Evolutionary conservation across 192 early-diverging fungal species (phyloP).

Genomic region (Coemansia sp.): DNA sequence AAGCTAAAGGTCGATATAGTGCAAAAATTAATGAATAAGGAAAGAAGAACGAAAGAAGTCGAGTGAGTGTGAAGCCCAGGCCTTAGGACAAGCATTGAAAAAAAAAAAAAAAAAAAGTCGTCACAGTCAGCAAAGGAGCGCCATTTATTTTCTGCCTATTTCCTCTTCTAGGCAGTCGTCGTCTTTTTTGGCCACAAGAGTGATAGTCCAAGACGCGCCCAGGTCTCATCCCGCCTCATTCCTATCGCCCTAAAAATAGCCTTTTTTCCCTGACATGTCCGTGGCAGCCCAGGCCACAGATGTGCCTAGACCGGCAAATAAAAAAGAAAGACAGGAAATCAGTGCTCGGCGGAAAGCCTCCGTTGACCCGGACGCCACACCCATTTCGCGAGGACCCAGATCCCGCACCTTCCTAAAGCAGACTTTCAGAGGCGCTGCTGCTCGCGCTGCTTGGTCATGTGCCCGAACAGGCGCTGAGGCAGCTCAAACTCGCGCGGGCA

Average conservation of each 20-base stretch:
- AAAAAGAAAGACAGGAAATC: not conserved
- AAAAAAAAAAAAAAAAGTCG: not conserved
- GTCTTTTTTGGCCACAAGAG: not conserved
- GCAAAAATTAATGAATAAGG: not conserved
- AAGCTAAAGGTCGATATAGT: not conserved
- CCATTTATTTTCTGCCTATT: slow-evolving; percentile 3
- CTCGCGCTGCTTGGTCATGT: slow-evolving; percentile 39
- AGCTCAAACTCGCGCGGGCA: slow-evolving; percentile 46
- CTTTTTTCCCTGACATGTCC: not conserved
- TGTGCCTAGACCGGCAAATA: slow-evolving; percentile 1
- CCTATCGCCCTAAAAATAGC: not conserved
- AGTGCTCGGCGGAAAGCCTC: not conserved
- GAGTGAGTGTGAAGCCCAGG: not conserved
- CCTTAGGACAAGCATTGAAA: not conserved
- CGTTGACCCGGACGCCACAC: slow-evolving; percentile 5
- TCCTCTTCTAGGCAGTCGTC: slow-evolving; percentile 5
- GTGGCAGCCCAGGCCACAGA: not conserved
- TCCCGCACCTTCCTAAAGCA: not conserved
- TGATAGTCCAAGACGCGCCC: not conserved
- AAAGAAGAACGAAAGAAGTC: not conserved
- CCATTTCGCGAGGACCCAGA: slow-evolving; percentile 1
- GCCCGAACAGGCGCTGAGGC: slow-evolving; percentile 27
- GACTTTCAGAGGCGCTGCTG: not conserved
- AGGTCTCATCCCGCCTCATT: not conserved
- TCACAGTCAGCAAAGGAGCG: slow-evolving; percentile 1